phyloP scores from a whole-genome alignment of 2,329 filamentous ascomycete genomes.

The Waltergamsia citrina region DNA sequence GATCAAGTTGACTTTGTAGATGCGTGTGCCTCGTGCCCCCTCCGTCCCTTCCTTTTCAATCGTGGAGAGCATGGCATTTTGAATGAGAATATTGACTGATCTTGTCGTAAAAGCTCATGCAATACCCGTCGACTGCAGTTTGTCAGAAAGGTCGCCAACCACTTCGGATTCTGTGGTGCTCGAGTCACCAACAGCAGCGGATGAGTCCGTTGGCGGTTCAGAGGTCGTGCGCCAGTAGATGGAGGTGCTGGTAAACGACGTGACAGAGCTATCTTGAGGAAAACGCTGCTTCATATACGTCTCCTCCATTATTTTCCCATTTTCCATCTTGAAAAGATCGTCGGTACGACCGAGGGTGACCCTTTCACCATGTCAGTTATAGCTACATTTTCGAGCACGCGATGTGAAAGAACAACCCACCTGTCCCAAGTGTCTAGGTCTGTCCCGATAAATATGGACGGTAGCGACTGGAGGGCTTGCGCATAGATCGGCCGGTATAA shows the following conservation, averaged over 20 bases:
- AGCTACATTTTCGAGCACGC: neutral
- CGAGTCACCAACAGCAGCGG: too few species aligned
- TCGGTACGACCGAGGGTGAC: slow-evolving; percentile 10
- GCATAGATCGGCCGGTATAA: slow-evolving; percentile 46
- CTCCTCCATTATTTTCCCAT: slow-evolving; percentile 15
- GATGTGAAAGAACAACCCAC: slow-evolving; percentile 22
- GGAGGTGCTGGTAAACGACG: slow-evolving; percentile 14
- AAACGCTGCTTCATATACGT: slow-evolving; percentile 9
- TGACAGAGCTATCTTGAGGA: slow-evolving; percentile 10
- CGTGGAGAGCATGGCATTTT: too few species aligned
- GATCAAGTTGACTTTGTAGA: too few species aligned
- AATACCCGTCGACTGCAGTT: too few species aligned
- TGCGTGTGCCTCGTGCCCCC: too few species aligned
- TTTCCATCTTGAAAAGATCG: slow-evolving; percentile 8
- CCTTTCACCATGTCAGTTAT: slow-evolving; percentile 5
- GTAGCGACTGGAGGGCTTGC: slow-evolving; percentile 34
- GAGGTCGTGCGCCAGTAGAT: slow-evolving; percentile 19
- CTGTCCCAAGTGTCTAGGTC: slow-evolving; percentile 39
- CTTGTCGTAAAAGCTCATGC: too few species aligned
- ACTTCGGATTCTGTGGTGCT: too few species aligned
- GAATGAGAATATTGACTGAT: too few species aligned
- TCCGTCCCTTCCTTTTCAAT: too few species aligned
- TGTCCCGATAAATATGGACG: slow-evolving; percentile 50
- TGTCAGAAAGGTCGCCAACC: too few species aligned
- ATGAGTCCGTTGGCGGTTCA: too few species aligned